Conservation (phyloP, 164 flowering plant species). For the Piper betle region DNA sequence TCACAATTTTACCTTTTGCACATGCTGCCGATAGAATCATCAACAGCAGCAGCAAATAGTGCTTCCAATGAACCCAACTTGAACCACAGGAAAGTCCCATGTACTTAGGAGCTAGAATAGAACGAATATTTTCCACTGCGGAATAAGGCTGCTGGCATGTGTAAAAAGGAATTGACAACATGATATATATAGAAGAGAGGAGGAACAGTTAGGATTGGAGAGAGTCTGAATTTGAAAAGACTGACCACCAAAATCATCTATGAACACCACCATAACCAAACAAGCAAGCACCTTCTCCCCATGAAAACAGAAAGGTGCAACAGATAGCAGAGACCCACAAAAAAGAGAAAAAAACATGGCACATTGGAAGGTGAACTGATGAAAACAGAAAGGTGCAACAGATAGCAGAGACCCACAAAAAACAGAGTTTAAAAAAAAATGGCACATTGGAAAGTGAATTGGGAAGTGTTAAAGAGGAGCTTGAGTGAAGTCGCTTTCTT, state of each 20-base stretch:
- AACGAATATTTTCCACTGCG: no score
- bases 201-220: neutral
- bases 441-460: neutral
- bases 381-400: slow-evolving; percentile 19
- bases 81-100: no score
- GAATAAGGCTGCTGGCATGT: no score
- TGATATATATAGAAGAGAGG: neutral
- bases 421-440: slow-evolving; percentile 8
- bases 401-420: slow-evolving; percentile 6
- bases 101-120: no score
- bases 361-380: no score
- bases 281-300: neutral
- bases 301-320: slow-evolving; percentile 20
- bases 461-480: no score
- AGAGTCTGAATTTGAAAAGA: slow-evolving; percentile 10
- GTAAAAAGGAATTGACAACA: no score
- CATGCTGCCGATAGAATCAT: no score
- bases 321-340: slow-evolving; percentile 6
- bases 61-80: no score
- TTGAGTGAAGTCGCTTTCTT: slow-evolving; percentile 4
- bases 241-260: slow-evolving; percentile 5
- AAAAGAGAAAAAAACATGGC: slow-evolving; percentile 10
- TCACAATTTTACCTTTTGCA: no score
- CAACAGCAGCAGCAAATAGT: no score
- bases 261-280: slow-evolving; percentile 3